Evolutionary conservation across 2,329 filamentous ascomycete species (phyloP), one percentile per base, ranked within the genome.

Genomic region (Herpotrichia juniperi): DNA sequence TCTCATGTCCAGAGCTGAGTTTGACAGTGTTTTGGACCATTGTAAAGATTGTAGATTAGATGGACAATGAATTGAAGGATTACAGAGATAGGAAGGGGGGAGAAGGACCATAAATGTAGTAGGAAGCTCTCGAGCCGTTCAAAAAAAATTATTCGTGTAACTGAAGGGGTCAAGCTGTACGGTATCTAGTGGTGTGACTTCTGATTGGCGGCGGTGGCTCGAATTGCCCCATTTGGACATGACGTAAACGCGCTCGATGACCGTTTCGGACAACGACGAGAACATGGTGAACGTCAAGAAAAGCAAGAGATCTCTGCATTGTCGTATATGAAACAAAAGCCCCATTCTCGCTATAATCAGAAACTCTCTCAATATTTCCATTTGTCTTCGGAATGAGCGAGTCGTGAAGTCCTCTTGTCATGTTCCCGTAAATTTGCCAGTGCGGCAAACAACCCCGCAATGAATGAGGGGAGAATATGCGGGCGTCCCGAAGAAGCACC

Each of bases 1-100:
- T 90, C 64, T 88, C 80, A 64, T 83, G 69, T 75, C 86, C 85
- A 74, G 79, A 85, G 76, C 78, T 87, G 57, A 88, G 82, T 77
- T 86, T 87, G 73, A 87, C 78, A 53, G 75, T 83, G 50, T 52
- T 68, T 73, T 75, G 48, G n/a, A 24, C 16, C 44, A 53, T 53
- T 4, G 17, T 40, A 48, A 37, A 57, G 55, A 44, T 42, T 59
- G 31, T 10, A 30, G 28, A 12, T 22, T 22, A 16, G 9, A 48
- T 19, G 19, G 21, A 24, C 11, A 19, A 34, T 14, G 6, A 22
- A 39, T 3, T 8, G 11, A 48, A 37, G 22, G 19, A 40, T 4
- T 24, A 6, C 6, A 3, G 6, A 28, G n/a, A 31, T n/a, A 30
- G n/a, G 25, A 16, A 42, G 14, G 19, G n/a, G 37, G 21, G n/a